Evolutionary conservation across 2,329 filamentous ascomycete species (phyloP), one percentile per base, ranked within the genome.

Genomic region (Seiridium cupressi): DNA sequence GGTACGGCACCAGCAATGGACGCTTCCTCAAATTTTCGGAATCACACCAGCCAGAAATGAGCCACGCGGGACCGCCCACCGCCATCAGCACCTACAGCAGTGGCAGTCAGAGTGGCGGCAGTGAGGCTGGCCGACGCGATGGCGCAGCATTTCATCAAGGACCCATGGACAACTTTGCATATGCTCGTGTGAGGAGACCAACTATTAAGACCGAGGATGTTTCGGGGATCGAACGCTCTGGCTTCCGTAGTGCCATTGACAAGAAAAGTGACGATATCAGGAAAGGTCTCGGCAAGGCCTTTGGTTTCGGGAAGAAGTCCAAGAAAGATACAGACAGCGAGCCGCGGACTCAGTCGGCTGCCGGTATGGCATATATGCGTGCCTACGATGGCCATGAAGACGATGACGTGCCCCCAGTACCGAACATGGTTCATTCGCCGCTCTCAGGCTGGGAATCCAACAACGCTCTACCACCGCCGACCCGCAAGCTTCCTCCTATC

Each of bases 211-310:
- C 79, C 0, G 81, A 83, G 35, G 81, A 84, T 47, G 76, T 81
- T 1, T 81, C 80, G 1, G 81, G 78, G 5, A 84, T 86, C 55
- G 83, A 85, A 65, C 82, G 81, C 64, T 85, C 82, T 2, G 81
- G 80, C 0, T 73, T 86, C 54, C 75, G 84, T 51, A 80, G 73
- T 49, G 77, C 76, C 31, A 72, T 86, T 53, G 84, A 86, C 63
- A 83, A 81, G 71, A 83, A 77, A 65, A 86, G 83, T 64, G 81
- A 84, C n/a, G 78, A 76, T 32, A 78, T 85, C 26, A 75, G 83
- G 44, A 80, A 79, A 51, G 82, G 82, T 0, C 70, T 86, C 2
- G 80, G 78, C 10, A 84, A 84, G 60, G 81, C 81, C 0, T 84
- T 85, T 63, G 72, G 76, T 0, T 84, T 85, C 62, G 77, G 79